Conservation (phyloP, 2,329 filamentous ascomycete species). For the Xylaria hypoxylon region DNA sequence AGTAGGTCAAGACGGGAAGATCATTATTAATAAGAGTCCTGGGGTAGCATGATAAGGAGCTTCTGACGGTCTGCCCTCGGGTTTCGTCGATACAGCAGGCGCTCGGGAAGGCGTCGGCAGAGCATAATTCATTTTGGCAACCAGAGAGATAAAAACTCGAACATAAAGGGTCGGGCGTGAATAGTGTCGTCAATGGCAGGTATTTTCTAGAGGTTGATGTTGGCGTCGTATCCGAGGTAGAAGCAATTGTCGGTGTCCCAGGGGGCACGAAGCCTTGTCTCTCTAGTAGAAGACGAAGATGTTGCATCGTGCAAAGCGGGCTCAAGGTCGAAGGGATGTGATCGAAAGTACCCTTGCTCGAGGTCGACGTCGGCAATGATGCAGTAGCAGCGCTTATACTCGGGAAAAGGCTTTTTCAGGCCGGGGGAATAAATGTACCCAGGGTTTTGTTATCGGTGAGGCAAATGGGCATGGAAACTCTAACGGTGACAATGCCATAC, state of each 20-base stretch:
- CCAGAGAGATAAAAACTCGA: no score
- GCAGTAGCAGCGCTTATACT: not conserved
- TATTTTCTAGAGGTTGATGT: not conserved
- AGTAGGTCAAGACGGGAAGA: not conserved
- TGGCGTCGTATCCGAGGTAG: not conserved
- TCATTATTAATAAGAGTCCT: not conserved
- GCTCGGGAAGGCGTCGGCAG: not conserved
- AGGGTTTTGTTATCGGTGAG: no score
- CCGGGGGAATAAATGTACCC: no score
- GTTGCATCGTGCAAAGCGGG: no score
- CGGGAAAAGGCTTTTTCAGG: no score
- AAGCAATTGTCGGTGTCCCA: not conserved
- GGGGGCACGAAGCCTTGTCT: no score
- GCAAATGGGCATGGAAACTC: not conserved
- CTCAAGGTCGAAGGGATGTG: no score
- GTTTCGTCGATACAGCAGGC: not conserved
- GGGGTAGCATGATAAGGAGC: constrained; percentile 8
- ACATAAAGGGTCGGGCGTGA: constrained; percentile 8
- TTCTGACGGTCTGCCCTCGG: not conserved
- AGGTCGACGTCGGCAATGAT: no score
- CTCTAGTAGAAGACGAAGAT: no score
- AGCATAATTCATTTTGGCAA: no score
- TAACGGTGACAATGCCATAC: not conserved
- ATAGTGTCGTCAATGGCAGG: constrained; percentile 13
- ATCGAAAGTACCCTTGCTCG: no score